A percentile compares a stretch with the other conserved stretches of the same genome.
Conservation (phyloP, 352 stramenopile genomes). For the Pythium oligandrum region DNA sequence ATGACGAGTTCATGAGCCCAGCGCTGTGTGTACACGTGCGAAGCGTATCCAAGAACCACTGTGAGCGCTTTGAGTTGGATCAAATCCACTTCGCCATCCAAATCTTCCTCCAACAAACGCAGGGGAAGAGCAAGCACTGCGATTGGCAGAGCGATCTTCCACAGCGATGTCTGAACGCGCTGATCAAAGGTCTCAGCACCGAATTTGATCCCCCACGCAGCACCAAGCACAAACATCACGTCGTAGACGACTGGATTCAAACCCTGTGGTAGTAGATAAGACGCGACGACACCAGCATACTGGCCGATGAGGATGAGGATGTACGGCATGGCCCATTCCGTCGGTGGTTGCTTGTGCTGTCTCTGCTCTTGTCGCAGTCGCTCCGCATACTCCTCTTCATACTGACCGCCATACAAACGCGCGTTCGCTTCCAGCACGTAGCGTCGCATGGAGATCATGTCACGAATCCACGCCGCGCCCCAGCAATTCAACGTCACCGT, state of each 20-base stretch:
- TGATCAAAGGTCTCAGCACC: no score
- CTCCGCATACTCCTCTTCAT: constrained; percentile 9
- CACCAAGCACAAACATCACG: constrained; percentile 12
- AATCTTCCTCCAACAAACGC: no score
- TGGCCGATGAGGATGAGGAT: constrained; percentile 7
- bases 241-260: constrained; percentile 6
- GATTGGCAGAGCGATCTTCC: no score
- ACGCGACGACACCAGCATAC: constrained; percentile 7
- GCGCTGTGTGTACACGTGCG: neutral
- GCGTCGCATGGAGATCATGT: constrained; percentile 14
- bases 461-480: constrained; percentile 15
- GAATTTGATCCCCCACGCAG: constrained; percentile 11
- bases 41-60: no score
- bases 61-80: no score
- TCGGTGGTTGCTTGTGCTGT: constrained; percentile 8
- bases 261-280: constrained; percentile 9
- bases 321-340: constrained; percentile 9
- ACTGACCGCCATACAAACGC: no score
- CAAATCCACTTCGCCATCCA: no score
- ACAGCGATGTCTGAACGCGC: no score
- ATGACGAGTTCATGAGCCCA: neutral
- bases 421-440: constrained; percentile 16
- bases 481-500: constrained; percentile 16
- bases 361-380: constrained; percentile 6
- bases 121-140: no score